A percentile compares a stretch with the other conserved stretches of the same genome.
phyloP scores from a whole-genome alignment of 345 rosid genomes.

The Camelina laxa region DNA sequence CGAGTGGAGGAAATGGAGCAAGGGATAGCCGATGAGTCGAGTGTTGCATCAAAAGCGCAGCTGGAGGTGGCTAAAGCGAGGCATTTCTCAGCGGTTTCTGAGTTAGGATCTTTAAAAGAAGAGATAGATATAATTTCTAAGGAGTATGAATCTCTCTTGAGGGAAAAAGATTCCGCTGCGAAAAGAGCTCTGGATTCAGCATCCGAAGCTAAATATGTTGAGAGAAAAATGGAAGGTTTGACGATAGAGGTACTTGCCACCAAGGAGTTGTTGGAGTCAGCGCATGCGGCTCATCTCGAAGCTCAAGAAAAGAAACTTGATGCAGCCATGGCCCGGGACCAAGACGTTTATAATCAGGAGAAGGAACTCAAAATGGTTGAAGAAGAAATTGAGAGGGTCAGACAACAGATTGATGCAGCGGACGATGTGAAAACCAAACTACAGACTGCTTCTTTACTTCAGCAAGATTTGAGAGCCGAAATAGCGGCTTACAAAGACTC shows the following conservation, averaged over 20 bases:
- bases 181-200: slow-evolving; percentile 72
- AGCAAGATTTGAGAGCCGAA: slow-evolving; percentile 72
- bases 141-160: slow-evolving; percentile 62
- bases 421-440: slow-evolving; percentile 79
- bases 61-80: slow-evolving; percentile 92
- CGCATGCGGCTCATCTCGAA: slow-evolving; percentile 83
- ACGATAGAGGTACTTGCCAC: slow-evolving; percentile 76
- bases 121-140: slow-evolving; percentile 60
- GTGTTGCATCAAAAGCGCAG: slow-evolving; percentile 89
- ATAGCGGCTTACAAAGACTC: slow-evolving; percentile 66
- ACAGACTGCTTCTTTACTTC: slow-evolving; percentile 65
- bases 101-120: slow-evolving; percentile 63
- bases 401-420: slow-evolving; percentile 63
- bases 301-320: slow-evolving; percentile 82
- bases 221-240: slow-evolving; percentile 78
- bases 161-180: slow-evolving; percentile 62
- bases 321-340: slow-evolving; percentile 77
- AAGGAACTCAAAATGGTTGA: slow-evolving; percentile 84
- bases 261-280: slow-evolving; percentile 80
- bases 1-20: slow-evolving; percentile 92
- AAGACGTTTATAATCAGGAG: slow-evolving; percentile 74
- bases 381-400: slow-evolving; percentile 72
- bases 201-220: slow-evolving; percentile 72
- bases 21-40: slow-evolving; percentile 79
- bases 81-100: slow-evolving; percentile 73